Evolutionary conservation across 495 filamentous ascomycete species (phyloP), one percentile per base, ranked within the genome.

Genomic region (Lepidopterella palustris): DNA sequence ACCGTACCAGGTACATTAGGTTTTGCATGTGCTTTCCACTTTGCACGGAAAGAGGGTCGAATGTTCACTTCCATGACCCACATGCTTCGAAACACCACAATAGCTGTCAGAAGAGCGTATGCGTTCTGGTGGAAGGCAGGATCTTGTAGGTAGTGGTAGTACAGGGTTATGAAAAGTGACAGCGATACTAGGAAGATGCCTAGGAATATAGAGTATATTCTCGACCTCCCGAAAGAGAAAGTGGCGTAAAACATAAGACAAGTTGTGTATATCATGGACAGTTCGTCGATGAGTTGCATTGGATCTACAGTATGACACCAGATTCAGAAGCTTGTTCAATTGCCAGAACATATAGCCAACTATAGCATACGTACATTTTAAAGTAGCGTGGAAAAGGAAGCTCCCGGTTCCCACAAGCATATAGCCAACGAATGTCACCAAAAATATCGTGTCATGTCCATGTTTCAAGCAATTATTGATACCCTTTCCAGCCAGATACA

Each of bases 191-290:
- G 78, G n/a, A 70, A 77, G 0, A 80, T 23, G 9, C 77, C 92
- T 40, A 96, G 76, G 53, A 80, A 54, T 4, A 80, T 49, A 6
- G 82, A 79, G 32, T 85, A 75, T n/a, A 57, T 62, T 10, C 68
- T 64, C 4, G 89, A 77, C 59, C 80, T 79, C 4, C 78, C 82
- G 73, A 92, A 87, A 9, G 87, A 84, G 71, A 96, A 93, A 20
- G 88, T 88, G 13, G 89, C 90, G 71, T 87, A 95, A 71, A 79
- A 85, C 87, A 96, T 95, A n/a, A 96, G 73, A 63, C 87, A 95
- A 6, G 92, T 95, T 1, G 92, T 96, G 70, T 98, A 97, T 27
- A 98, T 96, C 93, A 97, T 97, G 60, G 86, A 89, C 6, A 97
- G 80, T 73, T 98, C 93, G 68, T 98, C 93, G 31, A 97, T 87